These are phyloP conservation scores for Trametes maxima DNA, from an alignment of 768 basidiomycete genomes.

Conservation along the genomic window DNA sequence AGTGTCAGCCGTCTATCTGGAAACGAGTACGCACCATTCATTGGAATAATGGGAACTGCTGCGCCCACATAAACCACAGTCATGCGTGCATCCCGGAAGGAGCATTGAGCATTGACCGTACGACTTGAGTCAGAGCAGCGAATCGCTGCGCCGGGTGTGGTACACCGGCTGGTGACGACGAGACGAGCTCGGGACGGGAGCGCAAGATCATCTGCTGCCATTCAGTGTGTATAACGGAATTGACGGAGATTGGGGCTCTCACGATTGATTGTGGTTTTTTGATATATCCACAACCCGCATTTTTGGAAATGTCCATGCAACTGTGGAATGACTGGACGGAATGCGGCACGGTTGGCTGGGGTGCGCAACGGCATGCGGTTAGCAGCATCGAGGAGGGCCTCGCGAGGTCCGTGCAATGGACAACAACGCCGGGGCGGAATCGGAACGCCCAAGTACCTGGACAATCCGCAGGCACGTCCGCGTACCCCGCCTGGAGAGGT, in stretches of 20 bases:
- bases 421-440: not conserved
- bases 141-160: slow-evolving; percentile 8
- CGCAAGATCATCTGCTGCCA: not conserved
- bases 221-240: slow-evolving; percentile 9
- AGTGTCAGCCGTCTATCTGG: slow-evolving; percentile 14
- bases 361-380: too few species aligned
- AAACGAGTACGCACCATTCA: slow-evolving; percentile 9
- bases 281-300: not conserved
- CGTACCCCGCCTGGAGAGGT: not conserved
- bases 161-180: slow-evolving; percentile 1
- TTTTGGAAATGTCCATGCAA: not conserved
- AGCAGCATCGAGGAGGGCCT: not conserved
- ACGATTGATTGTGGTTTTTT: not conserved
- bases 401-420: not conserved
- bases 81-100: not conserved
- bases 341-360: not conserved
- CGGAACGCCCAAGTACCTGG: slow-evolving; percentile 3
- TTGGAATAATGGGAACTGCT: slow-evolving; percentile 14
- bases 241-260: not conserved
- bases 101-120: not conserved
- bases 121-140: slow-evolving; percentile 13
- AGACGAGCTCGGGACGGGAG: slow-evolving; percentile 4
- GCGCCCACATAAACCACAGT: slow-evolving; percentile 10
- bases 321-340: not conserved
- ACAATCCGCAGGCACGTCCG: not conserved